Base-by-base conservation (phyloP, 1,284 basidiomycete genomes). In the Phlebopus sp. region DNA sequence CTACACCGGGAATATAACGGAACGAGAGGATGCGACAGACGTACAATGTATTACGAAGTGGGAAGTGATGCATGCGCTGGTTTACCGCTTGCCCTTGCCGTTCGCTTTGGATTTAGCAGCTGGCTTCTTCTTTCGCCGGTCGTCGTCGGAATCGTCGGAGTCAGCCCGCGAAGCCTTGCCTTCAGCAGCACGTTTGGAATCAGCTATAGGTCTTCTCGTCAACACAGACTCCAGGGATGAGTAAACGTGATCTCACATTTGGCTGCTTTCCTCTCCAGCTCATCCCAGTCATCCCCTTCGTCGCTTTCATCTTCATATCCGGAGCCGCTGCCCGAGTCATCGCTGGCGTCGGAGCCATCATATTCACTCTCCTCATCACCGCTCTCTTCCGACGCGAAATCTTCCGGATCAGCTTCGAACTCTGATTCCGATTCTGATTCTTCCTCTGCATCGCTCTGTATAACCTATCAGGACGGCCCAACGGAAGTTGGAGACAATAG, bases 221-320 rank as follows among this genome's bases (percentile, higher is more conserved):
- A 35, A 36, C 40, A 42, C 29, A 4, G 30, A 19, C 1, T 9
- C 21, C 23, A 11, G 11, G 47, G n/a, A 31, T 19, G 11, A 27
- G 6, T 14, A 21, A 10, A 46, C 13, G 36, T 46, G 69, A 32
- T 32, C 73, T 62, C 58, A 90, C 87, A 86, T 75, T 85, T 86
- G 13, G 88, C 86, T 11, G 92, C 90, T 65, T 96, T 96, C 40
- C 83, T 77, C 70, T 98, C 95, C 21, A 97, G 74, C 63, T 93
- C 93, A 62, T 96, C 94, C 94, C 93, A 97, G 59, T 96, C 93
- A 53, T 95, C 92, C 23, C 92, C 89, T 4, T 88, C 90, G 47
- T 91, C 90, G 51, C 86, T 90, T 29, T 79, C 84, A 10, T 82
- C 84, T 30, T 79, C 83, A 49, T 72, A 86, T 39, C 27, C 27